Conservation (phyloP, 129 eudicot species). For the Flaveria bidentis region DNA sequence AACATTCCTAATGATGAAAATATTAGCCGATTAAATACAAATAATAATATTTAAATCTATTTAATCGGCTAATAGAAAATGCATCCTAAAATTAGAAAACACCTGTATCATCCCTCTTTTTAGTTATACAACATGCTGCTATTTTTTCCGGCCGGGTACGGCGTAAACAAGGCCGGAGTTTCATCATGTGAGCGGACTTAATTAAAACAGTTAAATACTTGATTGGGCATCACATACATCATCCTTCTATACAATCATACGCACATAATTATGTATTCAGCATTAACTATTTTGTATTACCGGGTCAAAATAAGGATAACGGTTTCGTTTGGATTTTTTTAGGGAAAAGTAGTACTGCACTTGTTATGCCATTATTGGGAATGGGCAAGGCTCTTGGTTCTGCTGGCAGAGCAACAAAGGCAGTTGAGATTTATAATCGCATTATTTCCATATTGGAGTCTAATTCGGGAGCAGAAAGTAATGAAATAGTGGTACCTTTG, state of each 20-base stretch:
- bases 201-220: neutral
- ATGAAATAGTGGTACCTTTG: slow-evolving; percentile 70
- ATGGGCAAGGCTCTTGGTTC: slow-evolving; percentile 69
- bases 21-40: too few species aligned
- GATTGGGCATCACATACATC: neutral
- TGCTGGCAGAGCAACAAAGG: slow-evolving; percentile 56
- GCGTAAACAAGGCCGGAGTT: neutral
- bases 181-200: neutral
- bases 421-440: slow-evolving; percentile 62
- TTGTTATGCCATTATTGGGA: slow-evolving; percentile 72
- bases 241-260: neutral
- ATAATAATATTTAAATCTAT: too few species aligned
- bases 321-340: slow-evolving; percentile 16
- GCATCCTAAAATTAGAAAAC: neutral
- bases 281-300: neutral
- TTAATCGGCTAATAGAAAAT: neutral
- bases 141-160: neutral
- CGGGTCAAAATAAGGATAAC: neutral
- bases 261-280: neutral
- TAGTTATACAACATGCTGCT: neutral
- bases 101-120: neutral
- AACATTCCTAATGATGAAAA: neutral
- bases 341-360: slow-evolving; percentile 59
- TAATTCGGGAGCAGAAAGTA: slow-evolving; percentile 48
- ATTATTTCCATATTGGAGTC: slow-evolving; percentile 56